Evolutionary conservation across 2,329 filamentous ascomycete genomes (phyloP).

Genomic region (Fusarium pseudograminearum): DNA sequence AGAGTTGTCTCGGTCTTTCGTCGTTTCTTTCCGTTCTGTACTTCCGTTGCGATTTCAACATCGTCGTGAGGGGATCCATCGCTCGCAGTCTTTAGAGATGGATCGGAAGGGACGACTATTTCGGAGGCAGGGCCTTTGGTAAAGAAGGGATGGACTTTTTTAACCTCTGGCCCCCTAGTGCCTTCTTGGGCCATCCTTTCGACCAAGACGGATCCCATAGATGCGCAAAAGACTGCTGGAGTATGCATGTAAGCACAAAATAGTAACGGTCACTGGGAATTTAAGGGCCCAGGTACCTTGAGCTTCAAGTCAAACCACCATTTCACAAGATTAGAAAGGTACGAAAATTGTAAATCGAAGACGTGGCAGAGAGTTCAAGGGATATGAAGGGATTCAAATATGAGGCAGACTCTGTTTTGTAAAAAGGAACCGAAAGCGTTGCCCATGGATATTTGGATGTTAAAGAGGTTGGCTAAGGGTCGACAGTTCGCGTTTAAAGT

Average conservation of each 20-base stretch:
- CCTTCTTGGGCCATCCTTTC: constrained; percentile 60
- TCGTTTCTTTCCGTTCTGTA: constrained; percentile 56
- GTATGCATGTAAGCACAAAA: constrained; percentile 3
- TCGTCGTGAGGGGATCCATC: constrained; percentile 10
- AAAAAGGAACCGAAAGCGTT: constrained; percentile 29
- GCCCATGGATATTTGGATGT: constrained; percentile 22
- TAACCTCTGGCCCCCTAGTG: constrained; percentile 51
- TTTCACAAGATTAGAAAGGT: constrained; percentile 10
- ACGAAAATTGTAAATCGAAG: background rate
- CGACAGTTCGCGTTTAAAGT: constrained; percentile 46
- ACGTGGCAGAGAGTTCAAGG: background rate
- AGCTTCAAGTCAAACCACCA: constrained; percentile 35
- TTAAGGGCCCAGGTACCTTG: constrained; percentile 22
- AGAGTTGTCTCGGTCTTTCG: constrained; percentile 53
- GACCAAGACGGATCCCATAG: constrained; percentile 59
- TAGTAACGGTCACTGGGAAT: background rate
- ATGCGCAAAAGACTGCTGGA: constrained; percentile 29
- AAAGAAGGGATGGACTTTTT: constrained; percentile 70
- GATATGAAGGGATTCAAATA: background rate
- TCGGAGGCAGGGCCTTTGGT: constrained; percentile 44
- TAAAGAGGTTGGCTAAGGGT: constrained; percentile 28
- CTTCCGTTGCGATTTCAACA: constrained; percentile 36
- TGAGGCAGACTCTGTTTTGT: constrained; percentile 17
- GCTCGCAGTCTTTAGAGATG: background rate
- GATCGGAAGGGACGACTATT: background rate